Evolutionary conservation across 306 rosid species (phyloP), one percentile per base, ranked within the genome.

Genomic region (Mimosa bimucronata): DNA sequence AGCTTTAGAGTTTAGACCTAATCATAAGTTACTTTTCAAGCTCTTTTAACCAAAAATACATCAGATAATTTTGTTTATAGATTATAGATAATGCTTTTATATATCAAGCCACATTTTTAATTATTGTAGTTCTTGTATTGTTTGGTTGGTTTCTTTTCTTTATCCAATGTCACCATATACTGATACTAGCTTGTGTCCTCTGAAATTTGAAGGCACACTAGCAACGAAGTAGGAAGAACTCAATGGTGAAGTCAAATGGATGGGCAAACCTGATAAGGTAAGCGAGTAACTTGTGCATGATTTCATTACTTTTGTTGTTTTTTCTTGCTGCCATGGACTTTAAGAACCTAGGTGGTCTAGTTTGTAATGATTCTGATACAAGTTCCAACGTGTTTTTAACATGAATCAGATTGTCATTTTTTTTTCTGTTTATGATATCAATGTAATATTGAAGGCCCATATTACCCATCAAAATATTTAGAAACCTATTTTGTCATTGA

Each of bases 211-310:
- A 95, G 98, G 97, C 69, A 81, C 98, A 26, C 90, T 92, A 25
- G 98, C 98, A 58, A 90, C 90, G 77, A 95, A 90, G 77, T 95
- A 90, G 83, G 98, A 91, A 86, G 85, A 91, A 87, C 94, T 95
- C 26, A 95, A 95, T 40, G 98, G 98, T 82, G 97, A 92, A 89
- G 98, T 95, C 46, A 90, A 91, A 83, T 95, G 98, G 97, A 95
- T 95, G 98, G 98, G 98, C 87, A 95, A 92, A 83, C 98, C 98
- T 79, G 91, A 86, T 58, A 88, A 92, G 98, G 98, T 95, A 74
- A 84, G 73, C 30, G 16, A 75, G 12, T 76, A 37, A 46, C 71
- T 65, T 74, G 50, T 66, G 18, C 10, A 41, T 29, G 60, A 44
- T 50, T 30, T 62, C 29, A 28, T 61, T 73, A 2, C 42, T 19